Conservation (phyloP, 139 green algal species). For the Marvania coccoides region DNA sequence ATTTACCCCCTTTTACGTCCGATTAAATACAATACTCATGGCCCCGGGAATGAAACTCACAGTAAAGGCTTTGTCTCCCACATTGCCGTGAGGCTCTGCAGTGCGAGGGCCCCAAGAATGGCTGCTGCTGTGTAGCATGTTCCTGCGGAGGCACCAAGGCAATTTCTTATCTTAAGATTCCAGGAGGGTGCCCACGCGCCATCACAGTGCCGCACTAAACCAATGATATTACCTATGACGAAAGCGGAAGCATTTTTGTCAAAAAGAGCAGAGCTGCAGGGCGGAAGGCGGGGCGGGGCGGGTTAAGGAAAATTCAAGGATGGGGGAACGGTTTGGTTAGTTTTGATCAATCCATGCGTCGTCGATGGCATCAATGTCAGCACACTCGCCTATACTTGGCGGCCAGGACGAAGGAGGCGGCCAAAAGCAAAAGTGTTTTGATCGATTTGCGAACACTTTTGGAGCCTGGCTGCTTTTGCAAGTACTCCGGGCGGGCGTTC, state of each 20-base stretch:
- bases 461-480: not conserved
- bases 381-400: not conserved
- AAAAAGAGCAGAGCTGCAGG: not conserved
- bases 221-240: not conserved
- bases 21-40: not conserved
- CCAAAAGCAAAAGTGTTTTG: not conserved
- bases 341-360: too few species aligned
- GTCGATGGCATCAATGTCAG: not conserved
- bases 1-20: too few species aligned
- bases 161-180: not conserved
- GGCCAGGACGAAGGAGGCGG: not conserved
- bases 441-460: not conserved
- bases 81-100: not conserved
- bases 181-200: not conserved
- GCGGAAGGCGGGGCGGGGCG: not conserved
- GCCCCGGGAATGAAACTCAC: not conserved
- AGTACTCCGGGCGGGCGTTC: not conserved
- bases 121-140: slow-evolving; percentile 8
- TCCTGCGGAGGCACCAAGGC: not conserved
- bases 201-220: not conserved
- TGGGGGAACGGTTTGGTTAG: too few species aligned
- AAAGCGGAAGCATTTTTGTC: not conserved
- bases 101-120: not conserved
- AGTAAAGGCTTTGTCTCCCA: not conserved
- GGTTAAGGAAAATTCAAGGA: not conserved